These are phyloP conservation scores for Ceratocystis cubensis DNA, from an alignment of 2,329 filamentous ascomycete genomes.

Conservation along the genomic window DNA sequence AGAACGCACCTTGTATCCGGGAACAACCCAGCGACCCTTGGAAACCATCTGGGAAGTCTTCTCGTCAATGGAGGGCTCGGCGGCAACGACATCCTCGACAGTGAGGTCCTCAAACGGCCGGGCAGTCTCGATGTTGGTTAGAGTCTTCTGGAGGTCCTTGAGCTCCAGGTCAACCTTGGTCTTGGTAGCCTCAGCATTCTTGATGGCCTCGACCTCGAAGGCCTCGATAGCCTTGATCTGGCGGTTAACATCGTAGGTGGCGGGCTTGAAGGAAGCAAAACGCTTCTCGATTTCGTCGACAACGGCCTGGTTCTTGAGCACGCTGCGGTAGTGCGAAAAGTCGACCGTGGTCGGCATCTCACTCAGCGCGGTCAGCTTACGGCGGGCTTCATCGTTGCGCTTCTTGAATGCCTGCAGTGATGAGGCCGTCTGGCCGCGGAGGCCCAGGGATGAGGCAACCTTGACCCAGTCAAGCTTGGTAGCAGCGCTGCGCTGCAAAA, in stretches of 20 bases:
- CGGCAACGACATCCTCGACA: slow-evolving; percentile 89
- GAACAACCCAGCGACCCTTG: slow-evolving; percentile 96
- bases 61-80: slow-evolving; percentile 93
- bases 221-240: slow-evolving; percentile 98
- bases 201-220: slow-evolving; percentile 91
- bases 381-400: slow-evolving; percentile 97
- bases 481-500: slow-evolving; percentile 78
- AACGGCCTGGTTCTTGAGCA: slow-evolving; percentile 92
- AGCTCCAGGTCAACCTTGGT: slow-evolving; percentile 89
- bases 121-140: slow-evolving; percentile 94
- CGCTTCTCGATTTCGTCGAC: slow-evolving; percentile 96
- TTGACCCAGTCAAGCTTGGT: slow-evolving; percentile 99
- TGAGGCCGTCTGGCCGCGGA: slow-evolving; percentile 84
- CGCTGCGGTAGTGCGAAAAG: slow-evolving; percentile 80
- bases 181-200: slow-evolving; percentile 97
- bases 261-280: slow-evolving; percentile 81
- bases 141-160: slow-evolving; percentile 81
- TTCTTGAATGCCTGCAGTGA: slow-evolving; percentile 97
- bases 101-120: slow-evolving; percentile 94
- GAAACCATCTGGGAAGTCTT: slow-evolving; percentile 88
- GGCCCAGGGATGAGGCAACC: slow-evolving; percentile 84
- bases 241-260: slow-evolving; percentile 79
- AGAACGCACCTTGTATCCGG: slow-evolving; percentile 85
- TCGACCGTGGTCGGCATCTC: slow-evolving; percentile 80
- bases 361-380: slow-evolving; percentile 72